Percentiles rank a stretch among this genome's conserved stretches.
Conservation (phyloP, 176 grass and related monocot genomes). For the Puya raimondii region DNA sequence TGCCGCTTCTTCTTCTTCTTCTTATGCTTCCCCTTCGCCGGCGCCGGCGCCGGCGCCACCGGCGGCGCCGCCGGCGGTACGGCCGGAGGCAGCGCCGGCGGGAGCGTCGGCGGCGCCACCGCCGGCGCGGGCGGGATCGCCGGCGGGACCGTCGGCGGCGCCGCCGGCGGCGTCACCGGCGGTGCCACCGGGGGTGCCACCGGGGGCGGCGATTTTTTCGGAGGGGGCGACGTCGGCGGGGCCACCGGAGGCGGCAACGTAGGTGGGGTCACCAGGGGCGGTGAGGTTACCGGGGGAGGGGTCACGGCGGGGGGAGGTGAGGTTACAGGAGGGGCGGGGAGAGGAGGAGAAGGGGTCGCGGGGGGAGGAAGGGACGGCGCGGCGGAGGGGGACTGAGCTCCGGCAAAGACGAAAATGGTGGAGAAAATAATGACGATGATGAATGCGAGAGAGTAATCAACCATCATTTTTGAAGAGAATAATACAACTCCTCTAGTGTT, state of each 20-base stretch:
- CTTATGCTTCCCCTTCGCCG: constrained; percentile 54
- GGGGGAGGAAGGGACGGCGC: constrained; percentile 15
- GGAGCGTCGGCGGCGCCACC: not conserved
- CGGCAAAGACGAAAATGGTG: not conserved
- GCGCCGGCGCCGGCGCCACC: constrained; percentile 31
- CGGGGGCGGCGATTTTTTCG: constrained; percentile 7
- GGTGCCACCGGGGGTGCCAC: constrained; percentile 6
- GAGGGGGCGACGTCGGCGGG: not conserved
- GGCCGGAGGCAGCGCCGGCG: too few relatives aligned
- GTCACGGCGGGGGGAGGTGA: constrained; percentile 7
- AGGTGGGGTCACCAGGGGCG: not conserved
- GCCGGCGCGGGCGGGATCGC: constrained; percentile 28
- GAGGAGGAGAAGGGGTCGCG: constrained; percentile 10
- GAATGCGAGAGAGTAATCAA: not conserved
- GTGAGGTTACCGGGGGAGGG: constrained; percentile 4
- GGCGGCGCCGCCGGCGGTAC: not conserved
- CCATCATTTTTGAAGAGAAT: too few relatives aligned
- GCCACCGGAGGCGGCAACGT: not conserved
- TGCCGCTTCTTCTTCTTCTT: constrained; percentile 51
- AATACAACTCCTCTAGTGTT: too few relatives aligned
- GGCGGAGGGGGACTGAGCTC: not conserved
- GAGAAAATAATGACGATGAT: constrained; percentile 9
- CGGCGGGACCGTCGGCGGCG: not conserved
- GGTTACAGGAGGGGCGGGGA: not conserved
- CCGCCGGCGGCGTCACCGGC: constrained; percentile 17